Conservation (phyloP, 345 rosid species). For the Syzygium jambos region DNA sequence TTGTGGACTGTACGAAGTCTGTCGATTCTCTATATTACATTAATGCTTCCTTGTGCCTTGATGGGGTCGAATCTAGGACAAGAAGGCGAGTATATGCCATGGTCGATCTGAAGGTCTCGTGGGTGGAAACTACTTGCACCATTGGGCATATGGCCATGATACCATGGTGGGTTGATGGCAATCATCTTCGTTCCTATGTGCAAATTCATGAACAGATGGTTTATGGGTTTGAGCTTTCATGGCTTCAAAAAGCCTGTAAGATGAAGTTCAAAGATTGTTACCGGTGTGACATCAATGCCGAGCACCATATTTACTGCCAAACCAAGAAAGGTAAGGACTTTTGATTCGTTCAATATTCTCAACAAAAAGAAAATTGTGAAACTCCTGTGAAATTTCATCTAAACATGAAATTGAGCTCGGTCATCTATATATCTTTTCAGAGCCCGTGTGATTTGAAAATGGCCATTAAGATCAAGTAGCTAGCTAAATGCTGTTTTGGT, state of each 20-base stretch:
- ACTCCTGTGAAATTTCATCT: background rate
- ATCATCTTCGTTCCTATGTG: background rate
- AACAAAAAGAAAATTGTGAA: no score
- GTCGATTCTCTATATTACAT: background rate
- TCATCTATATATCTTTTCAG: background rate
- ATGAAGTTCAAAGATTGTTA: background rate
- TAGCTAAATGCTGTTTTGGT: no score
- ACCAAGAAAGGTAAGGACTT: background rate
- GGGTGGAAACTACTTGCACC: background rate
- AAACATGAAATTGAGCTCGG: background rate
- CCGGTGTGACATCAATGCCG: background rate
- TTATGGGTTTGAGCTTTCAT: background rate
- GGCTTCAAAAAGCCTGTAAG: background rate
- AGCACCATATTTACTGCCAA: background rate
- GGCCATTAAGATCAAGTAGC: background rate
- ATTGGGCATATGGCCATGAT: background rate
- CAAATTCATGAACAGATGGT: background rate
- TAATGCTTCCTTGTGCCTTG: background rate
- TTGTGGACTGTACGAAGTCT: background rate
- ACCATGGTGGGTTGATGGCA: background rate
- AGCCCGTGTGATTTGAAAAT: background rate
- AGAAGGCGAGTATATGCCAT: background rate
- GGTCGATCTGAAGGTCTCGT: background rate
- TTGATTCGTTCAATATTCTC: background rate
- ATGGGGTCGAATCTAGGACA: background rate